A percentile compares a stretch with the other conserved stretches of the same genome.
Conservation (phyloP, 2,329 filamentous ascomycete species). For the Whalleya microplaca region DNA sequence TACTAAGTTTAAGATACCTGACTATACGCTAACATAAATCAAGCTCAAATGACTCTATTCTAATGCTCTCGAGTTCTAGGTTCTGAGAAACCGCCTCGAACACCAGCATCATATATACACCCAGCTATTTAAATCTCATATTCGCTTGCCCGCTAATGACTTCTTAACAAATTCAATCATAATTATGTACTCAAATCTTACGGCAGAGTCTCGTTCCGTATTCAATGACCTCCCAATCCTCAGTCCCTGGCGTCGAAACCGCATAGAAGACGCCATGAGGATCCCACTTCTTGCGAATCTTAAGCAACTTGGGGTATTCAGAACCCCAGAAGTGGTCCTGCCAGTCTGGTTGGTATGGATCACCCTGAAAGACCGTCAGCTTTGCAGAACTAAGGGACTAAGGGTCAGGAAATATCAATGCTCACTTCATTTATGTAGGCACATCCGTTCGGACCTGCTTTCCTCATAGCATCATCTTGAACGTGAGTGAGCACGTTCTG, state of each 20-base stretch:
- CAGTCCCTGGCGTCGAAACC: slow-evolving; percentile 31
- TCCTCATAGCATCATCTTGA: slow-evolving; percentile 41
- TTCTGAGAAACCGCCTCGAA: too few species aligned
- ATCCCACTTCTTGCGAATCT: slow-evolving; percentile 37
- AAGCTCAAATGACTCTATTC: too few species aligned
- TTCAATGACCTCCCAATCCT: slow-evolving; percentile 37
- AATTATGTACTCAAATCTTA: slow-evolving; percentile 5
- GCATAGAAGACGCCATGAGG: slow-evolving; percentile 35
- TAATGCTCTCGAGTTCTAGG: too few species aligned
- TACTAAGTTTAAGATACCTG: too few species aligned
- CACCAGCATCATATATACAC: too few species aligned
- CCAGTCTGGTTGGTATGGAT: slow-evolving; percentile 38
- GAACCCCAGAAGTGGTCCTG: slow-evolving; percentile 36
- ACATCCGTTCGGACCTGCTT: slow-evolving; percentile 43
- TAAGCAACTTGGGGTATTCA: slow-evolving; percentile 31
- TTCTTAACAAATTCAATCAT: too few species aligned
- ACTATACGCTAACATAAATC: neutral
- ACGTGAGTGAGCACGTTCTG: slow-evolving; percentile 45
- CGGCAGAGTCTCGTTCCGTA: slow-evolving; percentile 34
- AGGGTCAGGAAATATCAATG: neutral
- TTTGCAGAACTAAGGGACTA: neutral
- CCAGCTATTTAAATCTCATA: neutral
- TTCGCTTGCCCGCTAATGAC: neutral
- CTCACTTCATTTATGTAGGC: slow-evolving; percentile 51
- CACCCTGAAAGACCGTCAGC: slow-evolving; percentile 31